These are phyloP conservation scores for Solanum ahanhuiri DNA, from an alignment of 257 asterid species.

Conservation along the genomic window DNA sequence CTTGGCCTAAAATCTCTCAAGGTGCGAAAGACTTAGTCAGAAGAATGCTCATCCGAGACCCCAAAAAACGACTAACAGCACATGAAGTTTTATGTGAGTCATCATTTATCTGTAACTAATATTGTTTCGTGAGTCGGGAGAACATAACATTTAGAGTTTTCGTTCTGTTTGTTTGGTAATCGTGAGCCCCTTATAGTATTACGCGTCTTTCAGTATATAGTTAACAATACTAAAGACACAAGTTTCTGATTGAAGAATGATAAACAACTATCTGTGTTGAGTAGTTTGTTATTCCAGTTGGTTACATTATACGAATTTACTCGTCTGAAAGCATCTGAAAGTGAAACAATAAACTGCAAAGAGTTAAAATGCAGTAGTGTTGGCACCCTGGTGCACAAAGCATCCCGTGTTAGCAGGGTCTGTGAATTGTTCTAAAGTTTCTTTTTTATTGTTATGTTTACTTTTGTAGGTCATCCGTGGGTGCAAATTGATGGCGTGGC, in stretches of 20 bases:
- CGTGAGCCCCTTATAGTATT: background rate
- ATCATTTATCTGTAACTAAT: background rate
- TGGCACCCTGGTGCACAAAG: background rate
- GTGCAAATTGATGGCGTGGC: constrained; percentile 50
- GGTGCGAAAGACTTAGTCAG: constrained; percentile 56
- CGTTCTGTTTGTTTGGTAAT: background rate
- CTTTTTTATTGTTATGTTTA: background rate
- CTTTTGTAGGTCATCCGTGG: constrained; percentile 63
- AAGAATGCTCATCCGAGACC: constrained; percentile 53
- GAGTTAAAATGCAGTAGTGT: too few relatives aligned
- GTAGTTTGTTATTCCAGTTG: background rate
- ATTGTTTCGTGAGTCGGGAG: background rate
- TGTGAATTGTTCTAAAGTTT: background rate
- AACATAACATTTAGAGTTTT: background rate
- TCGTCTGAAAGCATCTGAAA: background rate
- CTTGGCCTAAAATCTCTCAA: constrained; percentile 65
- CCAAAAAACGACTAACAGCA: constrained; percentile 47
- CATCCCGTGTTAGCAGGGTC: background rate
- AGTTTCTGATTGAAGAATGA: background rate
- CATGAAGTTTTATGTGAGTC: constrained; percentile 62
- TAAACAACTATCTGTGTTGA: background rate
- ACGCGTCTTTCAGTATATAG: background rate
- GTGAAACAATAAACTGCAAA: background rate
- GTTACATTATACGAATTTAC: background rate
- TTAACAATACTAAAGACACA: background rate